Conservation (phyloP, 345 rosid genomes). For the Aquilaria sinensis region DNA sequence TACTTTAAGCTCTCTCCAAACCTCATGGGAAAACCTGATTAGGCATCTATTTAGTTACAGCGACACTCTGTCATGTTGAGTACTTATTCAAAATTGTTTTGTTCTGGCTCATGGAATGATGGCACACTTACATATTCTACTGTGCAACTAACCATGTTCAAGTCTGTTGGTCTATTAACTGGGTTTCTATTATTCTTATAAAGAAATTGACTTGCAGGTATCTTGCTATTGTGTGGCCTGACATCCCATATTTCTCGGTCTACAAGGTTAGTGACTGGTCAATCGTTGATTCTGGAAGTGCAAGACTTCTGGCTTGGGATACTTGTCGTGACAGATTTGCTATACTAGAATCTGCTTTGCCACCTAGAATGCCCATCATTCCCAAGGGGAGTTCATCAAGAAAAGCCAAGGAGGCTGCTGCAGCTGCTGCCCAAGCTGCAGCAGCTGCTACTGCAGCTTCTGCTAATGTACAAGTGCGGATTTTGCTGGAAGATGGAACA, state of each 20-base stretch:
- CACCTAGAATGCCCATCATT: conserved; percentile 81
- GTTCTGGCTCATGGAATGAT: conserved; percentile 7
- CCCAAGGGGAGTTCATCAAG: conserved; percentile 89
- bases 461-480: conserved; percentile 97
- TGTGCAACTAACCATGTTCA: too few species aligned
- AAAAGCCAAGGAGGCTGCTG: conserved; percentile 96
- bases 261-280: conserved; percentile 98
- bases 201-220: conserved; percentile 58
- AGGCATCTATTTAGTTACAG: too few species aligned
- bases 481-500: conserved; percentile 97
- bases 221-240: conserved; percentile 96
- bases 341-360: conserved; percentile 71
- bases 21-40: too few species aligned
- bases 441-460: conserved; percentile 96
- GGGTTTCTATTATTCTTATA: conserved; percentile 9
- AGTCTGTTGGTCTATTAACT: too few species aligned
- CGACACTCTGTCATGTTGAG: too few species aligned
- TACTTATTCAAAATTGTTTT: neutral
- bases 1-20: too few species aligned
- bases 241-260: conserved; percentile 86
- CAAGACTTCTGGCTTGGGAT: conserved; percentile 97
- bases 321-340: conserved; percentile 92
- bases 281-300: conserved; percentile 95
- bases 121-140: too few species aligned
- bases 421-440: conserved; percentile 96